phyloP scores from a whole-genome alignment of 805 yeast genomes.

The Ogataea pignaliae region DNA sequence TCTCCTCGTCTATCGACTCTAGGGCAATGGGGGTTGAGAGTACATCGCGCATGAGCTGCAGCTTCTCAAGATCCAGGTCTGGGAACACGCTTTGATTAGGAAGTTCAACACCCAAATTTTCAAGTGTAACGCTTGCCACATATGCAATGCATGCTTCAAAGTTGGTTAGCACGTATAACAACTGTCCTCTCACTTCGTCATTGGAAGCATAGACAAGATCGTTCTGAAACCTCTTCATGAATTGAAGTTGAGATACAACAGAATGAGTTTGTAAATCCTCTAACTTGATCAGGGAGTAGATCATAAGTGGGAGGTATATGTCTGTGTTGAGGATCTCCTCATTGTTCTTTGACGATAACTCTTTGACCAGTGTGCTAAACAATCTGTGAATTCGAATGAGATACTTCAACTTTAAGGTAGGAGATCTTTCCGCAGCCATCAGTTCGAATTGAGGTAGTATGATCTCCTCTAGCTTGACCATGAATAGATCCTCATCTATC shows the following conservation, averaged over 20 bases:
- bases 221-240: slow-evolving; percentile 31
- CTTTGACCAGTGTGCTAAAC: slow-evolving; percentile 22
- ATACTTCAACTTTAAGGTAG: slow-evolving; percentile 30
- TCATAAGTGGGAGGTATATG: slow-evolving; percentile 30
- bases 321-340: slow-evolving; percentile 28
- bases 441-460: slow-evolving; percentile 29
- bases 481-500: slow-evolving; percentile 21
- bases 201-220: slow-evolving; percentile 23
- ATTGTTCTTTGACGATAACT: slow-evolving; percentile 8
- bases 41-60: slow-evolving; percentile 2
- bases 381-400: slow-evolving; percentile 27
- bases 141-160: slow-evolving; percentile 34
- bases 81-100: slow-evolving; percentile 6
- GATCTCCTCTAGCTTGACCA: slow-evolving; percentile 14
- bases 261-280: slow-evolving; percentile 26
- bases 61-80: slow-evolving; percentile 1
- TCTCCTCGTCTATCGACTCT: slow-evolving; percentile 26
- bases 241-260: slow-evolving; percentile 28
- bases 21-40: slow-evolving; percentile 21
- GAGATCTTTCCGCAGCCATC: slow-evolving; percentile 30
- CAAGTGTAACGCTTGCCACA: slow-evolving; percentile 28
- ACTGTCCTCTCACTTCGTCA: slow-evolving; percentile 29
- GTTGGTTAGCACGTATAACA: slow-evolving; percentile 32
- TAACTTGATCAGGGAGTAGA: slow-evolving; percentile 29
- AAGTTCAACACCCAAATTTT: slow-evolving; percentile 25